Conservation (phyloP, 345 rosid species). For the Mangifera indica region DNA sequence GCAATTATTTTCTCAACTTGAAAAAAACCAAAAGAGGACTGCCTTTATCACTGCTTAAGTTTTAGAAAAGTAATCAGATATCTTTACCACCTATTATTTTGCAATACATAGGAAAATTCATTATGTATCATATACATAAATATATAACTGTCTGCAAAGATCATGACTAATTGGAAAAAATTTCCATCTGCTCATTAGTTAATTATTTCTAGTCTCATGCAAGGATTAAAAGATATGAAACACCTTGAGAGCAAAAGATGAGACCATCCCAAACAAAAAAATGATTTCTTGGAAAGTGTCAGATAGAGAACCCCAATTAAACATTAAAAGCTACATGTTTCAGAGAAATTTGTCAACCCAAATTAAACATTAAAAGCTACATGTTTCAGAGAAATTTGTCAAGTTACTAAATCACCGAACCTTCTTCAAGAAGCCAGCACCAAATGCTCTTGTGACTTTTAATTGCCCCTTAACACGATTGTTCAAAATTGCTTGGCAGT, state of each 20-base stretch:
- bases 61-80: neutral
- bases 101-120: no score
- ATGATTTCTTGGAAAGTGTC: neutral
- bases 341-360: neutral
- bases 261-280: neutral
- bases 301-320: neutral
- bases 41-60: neutral
- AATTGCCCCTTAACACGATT: conserved; percentile 92
- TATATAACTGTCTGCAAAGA: no score
- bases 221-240: neutral
- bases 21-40: neutral
- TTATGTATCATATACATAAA: no score
- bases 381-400: no score
- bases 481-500: conserved; percentile 70
- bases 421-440: conserved; percentile 94
- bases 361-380: neutral
- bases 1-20: neutral
- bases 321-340: neutral
- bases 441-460: conserved; percentile 93
- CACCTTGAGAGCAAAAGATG: neutral
- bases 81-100: neutral
- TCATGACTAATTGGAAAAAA: neutral
- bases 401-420: conserved; percentile 34
- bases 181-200: no score
- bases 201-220: no score